A percentile compares a stretch with the other conserved stretches of the same genome.
phyloP scores from a whole-genome alignment of 441 rosid genomes.

The Kokia cookei region DNA sequence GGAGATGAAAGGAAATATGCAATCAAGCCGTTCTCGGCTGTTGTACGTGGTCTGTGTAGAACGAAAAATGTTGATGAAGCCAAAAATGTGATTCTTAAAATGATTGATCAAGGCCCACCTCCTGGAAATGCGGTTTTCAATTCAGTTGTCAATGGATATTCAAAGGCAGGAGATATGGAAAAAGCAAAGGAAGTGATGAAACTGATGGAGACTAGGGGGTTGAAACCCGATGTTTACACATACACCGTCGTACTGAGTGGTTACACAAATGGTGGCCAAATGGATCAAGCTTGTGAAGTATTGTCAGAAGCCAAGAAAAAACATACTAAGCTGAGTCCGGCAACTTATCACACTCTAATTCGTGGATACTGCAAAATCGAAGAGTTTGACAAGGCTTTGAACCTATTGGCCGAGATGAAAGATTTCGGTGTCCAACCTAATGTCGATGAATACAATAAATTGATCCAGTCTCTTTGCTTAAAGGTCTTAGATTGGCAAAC shows the following conservation, averaged over 20 bases:
- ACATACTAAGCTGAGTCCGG: slow-evolving; percentile 59
- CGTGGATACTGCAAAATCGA: slow-evolving; percentile 80
- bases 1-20: slow-evolving; percentile 46
- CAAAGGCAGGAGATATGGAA: slow-evolving; percentile 51
- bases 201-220: slow-evolving; percentile 69
- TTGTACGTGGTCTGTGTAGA: slow-evolving; percentile 61
- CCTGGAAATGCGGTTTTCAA: slow-evolving; percentile 84
- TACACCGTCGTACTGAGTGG: slow-evolving; percentile 78
- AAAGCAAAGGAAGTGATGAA: slow-evolving; percentile 51
- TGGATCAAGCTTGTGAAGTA: slow-evolving; percentile 60
- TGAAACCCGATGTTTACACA: slow-evolving; percentile 73
- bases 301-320: slow-evolving; percentile 67
- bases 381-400: slow-evolving; percentile 64
- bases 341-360: slow-evolving; percentile 73
- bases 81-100: slow-evolving; percentile 46
- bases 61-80: slow-evolving; percentile 53
- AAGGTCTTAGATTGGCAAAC: slow-evolving; percentile 69
- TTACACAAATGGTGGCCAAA: slow-evolving; percentile 59
- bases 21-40: slow-evolving; percentile 66
- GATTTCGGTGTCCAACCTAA: slow-evolving; percentile 54
- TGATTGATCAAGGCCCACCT: slow-evolving; percentile 72
- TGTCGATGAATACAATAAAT: slow-evolving; percentile 69
- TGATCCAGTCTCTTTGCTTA: slow-evolving; percentile 78
- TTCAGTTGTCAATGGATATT: slow-evolving; percentile 42
- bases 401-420: slow-evolving; percentile 67